phyloP scores from a whole-genome alignment of 116 monocot genomes.

The Cymodocea nodosa region DNA sequence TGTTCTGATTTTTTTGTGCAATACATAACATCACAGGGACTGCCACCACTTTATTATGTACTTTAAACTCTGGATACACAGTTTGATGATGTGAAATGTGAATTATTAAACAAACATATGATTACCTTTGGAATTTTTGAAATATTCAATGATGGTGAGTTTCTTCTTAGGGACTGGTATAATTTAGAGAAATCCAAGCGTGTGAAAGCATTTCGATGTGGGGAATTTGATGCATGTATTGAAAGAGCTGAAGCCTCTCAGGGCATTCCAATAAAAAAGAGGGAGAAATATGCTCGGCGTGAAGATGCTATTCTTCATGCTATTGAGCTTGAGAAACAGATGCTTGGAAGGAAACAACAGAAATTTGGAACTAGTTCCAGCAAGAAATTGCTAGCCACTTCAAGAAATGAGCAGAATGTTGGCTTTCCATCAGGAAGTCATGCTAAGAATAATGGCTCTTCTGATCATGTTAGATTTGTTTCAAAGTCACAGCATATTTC shows the following conservation, averaged over 20 bases:
- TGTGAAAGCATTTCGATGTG: conserved; percentile 92
- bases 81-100: background rate
- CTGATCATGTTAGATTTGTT: conserved; percentile 10
- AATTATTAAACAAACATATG: background rate
- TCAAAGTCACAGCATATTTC: conserved; percentile 13
- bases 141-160: conserved; percentile 4
- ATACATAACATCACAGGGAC: background rate
- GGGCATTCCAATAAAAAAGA: conserved; percentile 69
- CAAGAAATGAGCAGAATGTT: conserved; percentile 18
- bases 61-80: background rate
- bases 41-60: background rate
- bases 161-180: conserved; percentile 75
- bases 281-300: conserved; percentile 94
- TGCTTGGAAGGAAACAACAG: conserved; percentile 17
- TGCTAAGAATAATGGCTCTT: conserved; percentile 15
- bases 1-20: too few species aligned
- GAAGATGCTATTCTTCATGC: conserved; percentile 99
- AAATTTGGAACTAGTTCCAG: conserved; percentile 13
- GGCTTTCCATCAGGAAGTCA: conserved; percentile 16
- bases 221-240: conserved; percentile 93
- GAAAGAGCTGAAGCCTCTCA: conserved; percentile 80
- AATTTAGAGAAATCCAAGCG: conserved; percentile 97
- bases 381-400: conserved; percentile 16
- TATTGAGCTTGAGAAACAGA: conserved; percentile 72
- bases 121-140: background rate